Evolutionary conservation across 2,329 filamentous ascomycete species (phyloP), one percentile per base, ranked within the genome.

Genomic region (Cordyceps pruinosa): DNA sequence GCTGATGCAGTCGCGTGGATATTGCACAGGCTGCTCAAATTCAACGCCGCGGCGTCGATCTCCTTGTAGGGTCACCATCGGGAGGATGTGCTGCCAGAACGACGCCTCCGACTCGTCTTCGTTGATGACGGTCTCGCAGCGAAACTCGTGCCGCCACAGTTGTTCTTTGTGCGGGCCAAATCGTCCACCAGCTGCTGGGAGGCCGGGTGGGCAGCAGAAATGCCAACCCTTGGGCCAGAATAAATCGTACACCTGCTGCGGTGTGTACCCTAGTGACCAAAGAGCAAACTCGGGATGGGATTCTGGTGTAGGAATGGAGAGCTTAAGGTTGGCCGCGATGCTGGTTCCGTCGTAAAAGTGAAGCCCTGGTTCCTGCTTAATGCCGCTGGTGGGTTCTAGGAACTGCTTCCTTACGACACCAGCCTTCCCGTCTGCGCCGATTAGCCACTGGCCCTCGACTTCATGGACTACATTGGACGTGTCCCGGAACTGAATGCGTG

Each of bases 221-320:
- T 74, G 72, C 61, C 74, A 77, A 1, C 70, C 67, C 5, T 37
- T 60, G 0, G 77, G 77, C 63, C 74, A 80, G 61, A 77, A 80
- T 1, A 72, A 58, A 55, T 79, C 73, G 56, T 78, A 78, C 0
- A 79, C 75, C 21, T 75, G 60, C 48, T 76, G 67, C 4, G 77
- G 74, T 0, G 69, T 72, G 58, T 75, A 76, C 6, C 75, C 76
- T 0, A 75, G 62, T 4, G 70, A 58, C 77, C 77, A 80, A 2
- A 79, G 65, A 0, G 76, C 74, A 51, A 80, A 78, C 0, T 70
- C 61, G 0, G 77, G 77, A 61, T 81, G 78, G 0, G 73, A 72
- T 28, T 75, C 61, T 6, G 67, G 70, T 1, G 74, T 79, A 0
- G 77, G 77, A 0, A 73, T 60, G 1, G 65, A 65, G 25, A 80